Evolutionary conservation across 2,329 filamentous ascomycete genomes (phyloP).

Genomic region (Trichoderma sp.): DNA sequence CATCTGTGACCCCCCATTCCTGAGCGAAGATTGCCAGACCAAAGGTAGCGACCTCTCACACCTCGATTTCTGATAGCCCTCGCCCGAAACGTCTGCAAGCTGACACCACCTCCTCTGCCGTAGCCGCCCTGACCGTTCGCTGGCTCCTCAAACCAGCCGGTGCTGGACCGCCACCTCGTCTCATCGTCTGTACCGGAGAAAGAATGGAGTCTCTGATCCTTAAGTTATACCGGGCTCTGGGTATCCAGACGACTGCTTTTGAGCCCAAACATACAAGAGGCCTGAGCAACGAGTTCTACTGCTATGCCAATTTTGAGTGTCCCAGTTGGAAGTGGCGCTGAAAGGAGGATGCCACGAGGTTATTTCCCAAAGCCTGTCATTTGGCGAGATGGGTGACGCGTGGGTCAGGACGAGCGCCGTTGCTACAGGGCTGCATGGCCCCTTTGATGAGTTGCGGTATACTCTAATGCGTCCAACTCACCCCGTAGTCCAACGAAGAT

Average conservation of each 20-base stretch:
- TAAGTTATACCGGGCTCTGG: conserved; percentile 68
- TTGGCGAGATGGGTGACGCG: not conserved
- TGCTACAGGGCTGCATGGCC: not conserved
- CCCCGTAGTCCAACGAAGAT: not conserved
- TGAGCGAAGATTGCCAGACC: conserved; percentile 79
- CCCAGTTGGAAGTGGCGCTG: conserved; percentile 50
- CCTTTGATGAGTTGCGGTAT: not conserved
- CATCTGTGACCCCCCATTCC: conserved; percentile 77
- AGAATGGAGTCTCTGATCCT: conserved; percentile 67
- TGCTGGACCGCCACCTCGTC: conserved; percentile 35
- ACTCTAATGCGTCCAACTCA: conserved; percentile 1
- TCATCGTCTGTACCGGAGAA: conserved; percentile 78
- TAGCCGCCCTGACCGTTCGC: conserved; percentile 73
- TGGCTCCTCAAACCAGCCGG: conserved; percentile 61
- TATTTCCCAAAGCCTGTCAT: not conserved
- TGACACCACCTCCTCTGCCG: not conserved
- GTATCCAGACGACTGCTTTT: conserved; percentile 66
- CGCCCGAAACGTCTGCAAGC: not conserved
- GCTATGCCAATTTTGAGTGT: conserved; percentile 77
- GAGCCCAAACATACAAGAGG: conserved; percentile 70
- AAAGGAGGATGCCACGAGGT: not conserved
- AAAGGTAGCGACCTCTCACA: conserved; percentile 56
- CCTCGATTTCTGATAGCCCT: conserved; percentile 16
- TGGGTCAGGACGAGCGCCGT: not conserved
- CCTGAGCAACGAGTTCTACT: conserved; percentile 78